Conservation (phyloP, 169 alveolate genomes). For the Toxoplasma gondii region DNA sequence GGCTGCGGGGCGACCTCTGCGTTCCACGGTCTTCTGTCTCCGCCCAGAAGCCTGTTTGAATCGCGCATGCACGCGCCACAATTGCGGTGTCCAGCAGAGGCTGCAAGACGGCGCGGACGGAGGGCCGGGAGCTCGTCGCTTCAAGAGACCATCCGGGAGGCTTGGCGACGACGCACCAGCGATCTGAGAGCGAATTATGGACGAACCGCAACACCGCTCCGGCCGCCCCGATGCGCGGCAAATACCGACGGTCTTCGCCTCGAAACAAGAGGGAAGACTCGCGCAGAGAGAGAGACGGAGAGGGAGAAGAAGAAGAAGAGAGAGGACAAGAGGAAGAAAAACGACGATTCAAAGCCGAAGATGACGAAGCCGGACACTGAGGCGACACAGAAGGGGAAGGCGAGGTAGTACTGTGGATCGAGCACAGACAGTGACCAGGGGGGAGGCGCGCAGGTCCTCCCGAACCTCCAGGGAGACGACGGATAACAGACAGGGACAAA, state of each 20-base stretch:
- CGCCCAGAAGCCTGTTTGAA: background rate
- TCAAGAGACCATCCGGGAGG: constrained; percentile 19
- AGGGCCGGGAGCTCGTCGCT: background rate
- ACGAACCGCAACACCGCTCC: constrained; percentile 20
- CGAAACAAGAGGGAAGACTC: background rate
- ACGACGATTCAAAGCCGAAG: background rate
- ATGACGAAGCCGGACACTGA: background rate
- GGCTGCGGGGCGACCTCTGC: background rate
- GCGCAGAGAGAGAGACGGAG: background rate
- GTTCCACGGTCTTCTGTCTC: background rate
- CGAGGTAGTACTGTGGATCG: background rate
- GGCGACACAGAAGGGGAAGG: background rate
- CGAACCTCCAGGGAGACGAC: too few relatives aligned
- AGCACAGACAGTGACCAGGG: too few relatives aligned
- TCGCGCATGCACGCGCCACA: background rate
- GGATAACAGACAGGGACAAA: too few relatives aligned
- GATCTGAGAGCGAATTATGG: background rate
- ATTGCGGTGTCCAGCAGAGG: constrained; percentile 33
- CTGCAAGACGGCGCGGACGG: background rate
- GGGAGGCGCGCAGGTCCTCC: too few relatives aligned
- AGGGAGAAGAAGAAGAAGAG: background rate
- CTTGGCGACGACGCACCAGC: constrained; percentile 27
- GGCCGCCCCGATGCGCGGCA: background rate
- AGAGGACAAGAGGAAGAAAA: background rate
- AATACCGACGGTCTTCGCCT: background rate